Conservation (phyloP, 208 protist species). For the Crithidia brevicula region DNA sequence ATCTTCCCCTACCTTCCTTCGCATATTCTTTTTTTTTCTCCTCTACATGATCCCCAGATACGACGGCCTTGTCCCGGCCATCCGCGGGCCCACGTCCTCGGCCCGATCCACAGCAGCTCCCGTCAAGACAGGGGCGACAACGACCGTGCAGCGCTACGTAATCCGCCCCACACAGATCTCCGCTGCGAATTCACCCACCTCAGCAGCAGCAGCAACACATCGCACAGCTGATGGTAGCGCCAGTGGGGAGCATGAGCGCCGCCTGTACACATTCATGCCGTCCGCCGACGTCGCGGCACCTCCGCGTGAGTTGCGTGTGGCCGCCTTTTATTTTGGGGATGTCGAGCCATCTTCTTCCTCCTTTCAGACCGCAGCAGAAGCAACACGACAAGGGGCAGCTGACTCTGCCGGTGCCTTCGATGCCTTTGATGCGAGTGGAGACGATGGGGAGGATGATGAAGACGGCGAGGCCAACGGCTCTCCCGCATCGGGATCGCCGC, state of each 20-base stretch:
- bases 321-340: constrained; percentile 30
- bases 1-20: not conserved
- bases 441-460: constrained; percentile 13
- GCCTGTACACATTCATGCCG: constrained; percentile 35
- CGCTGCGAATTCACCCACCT: constrained; percentile 9
- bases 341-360: not conserved
- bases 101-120: not conserved
- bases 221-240: not conserved
- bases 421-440: constrained; percentile 2
- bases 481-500: not conserved
- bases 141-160: not conserved
- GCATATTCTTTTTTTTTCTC: not conserved
- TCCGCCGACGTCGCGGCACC: constrained; percentile 26
- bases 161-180: not conserved
- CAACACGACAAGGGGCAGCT: not conserved
- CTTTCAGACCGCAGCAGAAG: not conserved
- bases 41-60: constrained; percentile 36
- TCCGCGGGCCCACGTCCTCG: constrained; percentile 14
- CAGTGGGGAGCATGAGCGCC: constrained; percentile 8
- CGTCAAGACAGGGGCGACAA: not conserved
- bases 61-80: constrained; percentile 34
- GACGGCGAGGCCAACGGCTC: too few relatives aligned
- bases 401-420: not conserved
- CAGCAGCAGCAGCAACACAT: not conserved
- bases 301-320: constrained; percentile 26